Base-by-base conservation (phyloP, 306 rosid species). In the Hippophae tibetana region DNA sequence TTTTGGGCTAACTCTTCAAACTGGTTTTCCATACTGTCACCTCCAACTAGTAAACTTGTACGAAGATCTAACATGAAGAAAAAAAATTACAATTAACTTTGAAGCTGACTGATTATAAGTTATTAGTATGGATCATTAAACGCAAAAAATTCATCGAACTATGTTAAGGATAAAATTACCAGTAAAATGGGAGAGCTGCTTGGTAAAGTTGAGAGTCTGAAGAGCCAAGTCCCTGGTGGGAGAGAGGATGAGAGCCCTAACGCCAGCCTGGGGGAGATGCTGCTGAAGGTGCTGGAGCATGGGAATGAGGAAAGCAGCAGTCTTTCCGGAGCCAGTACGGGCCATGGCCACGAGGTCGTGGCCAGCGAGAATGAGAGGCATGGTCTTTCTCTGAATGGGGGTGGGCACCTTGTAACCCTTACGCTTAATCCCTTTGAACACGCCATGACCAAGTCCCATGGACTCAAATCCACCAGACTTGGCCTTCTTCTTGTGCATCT, bases 261-360 rank as follows among this genome's bases (percentile, higher is more conserved):
- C 89, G 3, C 98, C 98, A 27, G 81, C 72, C 75, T 85, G 95
- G 42, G 96, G 86, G 11, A 81, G 58, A 58, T 90, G 98, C 67
- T 83, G 81, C 58, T 80, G 73, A 42, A 90, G 72, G 10, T 89
- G 95, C 69, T 90, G 82, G 10, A 90, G 68, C 98, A 90, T 90
- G 2, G 98, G 98, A 42, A 90, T 42, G 2, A 90, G 83, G 69
- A 90, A 90, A 9, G 98, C 98, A 0, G 98, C 96, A 26, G 96
- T 90, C 63, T 90, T 90, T 12, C 98, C 96, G 0, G 98, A 90
- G 8, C 98, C 96, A 0, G 98, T 90, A 8, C 98, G 87, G 59
- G 98, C 98, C 98, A 90, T 90, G 69, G 98, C 96, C 6, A 90
- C 96, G 6, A 90, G 92, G 47, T 90, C 98, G 13, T 72, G 43